Evolutionary conservation across 2,329 filamentous ascomycete species (phyloP).

Genomic region (Rhynchosporium agropyri): DNA sequence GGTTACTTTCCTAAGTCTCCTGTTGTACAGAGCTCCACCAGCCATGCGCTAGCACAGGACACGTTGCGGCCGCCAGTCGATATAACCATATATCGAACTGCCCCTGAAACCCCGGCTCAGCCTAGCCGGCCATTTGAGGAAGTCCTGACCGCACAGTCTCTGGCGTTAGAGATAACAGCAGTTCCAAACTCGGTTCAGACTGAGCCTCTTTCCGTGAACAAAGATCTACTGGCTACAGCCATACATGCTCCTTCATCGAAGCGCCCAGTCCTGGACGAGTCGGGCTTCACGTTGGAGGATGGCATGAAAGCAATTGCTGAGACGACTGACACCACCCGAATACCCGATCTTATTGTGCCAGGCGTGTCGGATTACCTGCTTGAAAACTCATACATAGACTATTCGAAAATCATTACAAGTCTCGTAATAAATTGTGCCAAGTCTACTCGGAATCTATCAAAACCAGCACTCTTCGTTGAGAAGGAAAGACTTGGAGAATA

Average conservation of each 20-base stretch:
- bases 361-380: conserved; percentile 5
- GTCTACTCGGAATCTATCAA: too few relatives aligned
- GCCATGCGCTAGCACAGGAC: too few relatives aligned
- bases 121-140: too few relatives aligned
- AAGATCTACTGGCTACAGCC: conserved; percentile 4
- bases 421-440: too few relatives aligned
- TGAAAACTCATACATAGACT: conserved; percentile 6
- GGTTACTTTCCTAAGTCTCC: too few relatives aligned
- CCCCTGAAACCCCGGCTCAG: too few relatives aligned
- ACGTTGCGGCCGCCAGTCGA: too few relatives aligned
- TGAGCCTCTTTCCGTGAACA: conserved; percentile 6
- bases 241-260: conserved; percentile 2
- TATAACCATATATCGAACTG: too few relatives aligned
- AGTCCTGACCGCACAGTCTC: neutral
- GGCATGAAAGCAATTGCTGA: conserved; percentile 3
- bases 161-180: conserved; percentile 1
- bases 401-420: too few relatives aligned
- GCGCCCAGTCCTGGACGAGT: conserved; percentile 1
- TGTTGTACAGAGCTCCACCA: too few relatives aligned
- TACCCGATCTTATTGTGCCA: conserved; percentile 10
- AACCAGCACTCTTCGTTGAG: too few relatives aligned
- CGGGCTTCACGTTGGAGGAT: neutral
- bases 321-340: conserved; percentile 5
- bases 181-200: conserved; percentile 1
- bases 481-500: too few relatives aligned